phyloP scores from a whole-genome alignment of 129 eudicot species.

The Kitagawia praeruptora region DNA sequence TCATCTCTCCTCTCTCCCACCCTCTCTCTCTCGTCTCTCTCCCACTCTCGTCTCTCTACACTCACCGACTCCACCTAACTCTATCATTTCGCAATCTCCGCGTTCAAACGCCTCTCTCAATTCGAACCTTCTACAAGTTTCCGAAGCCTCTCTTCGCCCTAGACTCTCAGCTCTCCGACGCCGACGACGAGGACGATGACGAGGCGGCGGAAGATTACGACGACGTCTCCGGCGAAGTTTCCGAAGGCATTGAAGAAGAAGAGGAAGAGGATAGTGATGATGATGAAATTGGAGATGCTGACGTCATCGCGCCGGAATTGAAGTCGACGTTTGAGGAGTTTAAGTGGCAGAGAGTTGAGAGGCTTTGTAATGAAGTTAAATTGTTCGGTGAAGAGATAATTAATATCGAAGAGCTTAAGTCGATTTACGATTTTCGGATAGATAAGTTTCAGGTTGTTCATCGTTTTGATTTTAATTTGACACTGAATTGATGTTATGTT shows the following conservation, averaged over 20 bases:
- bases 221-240: constrained; percentile 32
- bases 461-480: neutral
- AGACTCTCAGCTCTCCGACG: constrained; percentile 49
- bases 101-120: constrained; percentile 9
- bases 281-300: constrained; percentile 29
- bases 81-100: constrained; percentile 16
- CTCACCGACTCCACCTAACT: constrained; percentile 19
- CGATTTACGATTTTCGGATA: constrained; percentile 68
- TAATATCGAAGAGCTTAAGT: constrained; percentile 75
- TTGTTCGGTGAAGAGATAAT: constrained; percentile 74
- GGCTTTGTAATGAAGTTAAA: constrained; percentile 62
- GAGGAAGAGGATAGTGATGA: constrained; percentile 35
- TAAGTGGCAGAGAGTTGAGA: constrained; percentile 79
- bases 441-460: constrained; percentile 81
- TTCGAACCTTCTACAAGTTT: constrained; percentile 31
- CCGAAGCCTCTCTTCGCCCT: constrained; percentile 33
- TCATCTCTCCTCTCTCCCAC: constrained; percentile 19
- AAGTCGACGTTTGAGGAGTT: constrained; percentile 48
- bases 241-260: constrained; percentile 25
- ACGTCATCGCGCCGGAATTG: constrained; percentile 23
- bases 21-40: constrained; percentile 28
- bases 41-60: constrained; percentile 12
- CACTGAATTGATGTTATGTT: neutral
- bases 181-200: constrained; percentile 58
- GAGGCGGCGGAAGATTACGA: constrained; percentile 66